Conservation (phyloP, 768 basidiomycete species). For the Antrodiella citrinella region DNA sequence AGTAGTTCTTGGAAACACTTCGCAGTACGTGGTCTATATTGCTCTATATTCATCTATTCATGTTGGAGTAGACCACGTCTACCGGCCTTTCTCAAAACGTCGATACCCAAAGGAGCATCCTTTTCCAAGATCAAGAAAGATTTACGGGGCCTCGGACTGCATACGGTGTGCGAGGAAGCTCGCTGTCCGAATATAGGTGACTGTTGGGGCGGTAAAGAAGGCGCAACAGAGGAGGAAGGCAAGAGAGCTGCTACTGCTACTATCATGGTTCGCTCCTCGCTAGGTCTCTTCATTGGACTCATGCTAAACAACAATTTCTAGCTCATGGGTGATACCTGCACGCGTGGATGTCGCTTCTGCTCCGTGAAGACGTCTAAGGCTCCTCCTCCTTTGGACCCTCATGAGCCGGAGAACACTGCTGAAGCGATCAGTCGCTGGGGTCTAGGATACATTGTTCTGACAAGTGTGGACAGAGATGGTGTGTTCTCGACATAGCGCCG, state of each 20-base stretch:
- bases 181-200: conserved; percentile 99
- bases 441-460: conserved; percentile 94
- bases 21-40: conserved; percentile 44
- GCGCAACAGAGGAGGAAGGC: conserved; percentile 57
- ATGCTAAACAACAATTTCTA: conserved; percentile 23
- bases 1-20: conserved; percentile 65
- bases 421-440: conserved; percentile 99
- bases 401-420: conserved; percentile 97
- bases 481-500: too few species aligned
- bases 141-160: conserved; percentile 80
- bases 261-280: conserved; percentile 92
- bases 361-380: conserved; percentile 88
- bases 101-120: conserved; percentile 82
- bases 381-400: conserved; percentile 87
- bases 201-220: conserved; percentile 90
- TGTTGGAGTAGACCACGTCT: conserved; percentile 64
- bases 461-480: conserved; percentile 97
- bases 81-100: conserved; percentile 83
- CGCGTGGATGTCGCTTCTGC: conserved; percentile 95
- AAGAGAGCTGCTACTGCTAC: conserved; percentile 90
- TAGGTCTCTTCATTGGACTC: not conserved
- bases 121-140: conserved; percentile 94
- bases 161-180: conserved; percentile 98
- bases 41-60: too few species aligned
- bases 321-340: conserved; percentile 99